These are phyloP conservation scores for Gilbertella persicaria DNA, from an alignment of 371 early-diverging fungal genomes.

Conservation along the genomic window DNA sequence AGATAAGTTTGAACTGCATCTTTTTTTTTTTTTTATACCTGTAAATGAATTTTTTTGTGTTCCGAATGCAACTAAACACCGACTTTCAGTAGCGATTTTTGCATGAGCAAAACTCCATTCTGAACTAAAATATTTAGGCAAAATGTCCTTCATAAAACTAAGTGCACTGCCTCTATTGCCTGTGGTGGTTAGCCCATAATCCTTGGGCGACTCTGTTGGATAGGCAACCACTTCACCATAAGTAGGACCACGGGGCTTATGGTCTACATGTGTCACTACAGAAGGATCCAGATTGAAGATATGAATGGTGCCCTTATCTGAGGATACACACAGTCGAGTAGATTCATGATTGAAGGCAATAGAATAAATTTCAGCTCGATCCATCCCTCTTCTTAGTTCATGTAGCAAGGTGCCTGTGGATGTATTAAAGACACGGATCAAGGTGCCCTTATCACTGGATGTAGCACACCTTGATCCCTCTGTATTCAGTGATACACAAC, in stretches of 20 bases:
- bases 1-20: not conserved
- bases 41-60: conserved; percentile 71
- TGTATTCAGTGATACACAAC: conserved; percentile 74
- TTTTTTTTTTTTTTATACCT: conserved; percentile 43
- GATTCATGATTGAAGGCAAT: conserved; percentile 84
- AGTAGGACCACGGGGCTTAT: conserved; percentile 52
- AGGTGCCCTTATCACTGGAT: conserved; percentile 88
- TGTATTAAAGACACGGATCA: conserved; percentile 89
- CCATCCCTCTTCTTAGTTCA: conserved; percentile 89
- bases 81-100: conserved; percentile 74
- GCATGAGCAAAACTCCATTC: conserved; percentile 95
- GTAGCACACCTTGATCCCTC: conserved; percentile 82
- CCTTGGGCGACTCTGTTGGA: conserved; percentile 27
- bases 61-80: conserved; percentile 83
- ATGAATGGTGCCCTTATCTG: conserved; percentile 94
- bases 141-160: conserved; percentile 85
- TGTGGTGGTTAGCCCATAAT: conserved; percentile 42
- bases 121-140: conserved; percentile 93
- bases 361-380: conserved; percentile 86
- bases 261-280: conserved; percentile 40
- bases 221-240: conserved; percentile 56
- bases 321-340: conserved; percentile 80
- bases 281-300: conserved; percentile 83
- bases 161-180: conserved; percentile 60
- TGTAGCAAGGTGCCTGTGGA: conserved; percentile 73